Base-by-base conservation (phyloP, 2,329 filamentous ascomycete genomes). In the Aschersonia sp. region DNA sequence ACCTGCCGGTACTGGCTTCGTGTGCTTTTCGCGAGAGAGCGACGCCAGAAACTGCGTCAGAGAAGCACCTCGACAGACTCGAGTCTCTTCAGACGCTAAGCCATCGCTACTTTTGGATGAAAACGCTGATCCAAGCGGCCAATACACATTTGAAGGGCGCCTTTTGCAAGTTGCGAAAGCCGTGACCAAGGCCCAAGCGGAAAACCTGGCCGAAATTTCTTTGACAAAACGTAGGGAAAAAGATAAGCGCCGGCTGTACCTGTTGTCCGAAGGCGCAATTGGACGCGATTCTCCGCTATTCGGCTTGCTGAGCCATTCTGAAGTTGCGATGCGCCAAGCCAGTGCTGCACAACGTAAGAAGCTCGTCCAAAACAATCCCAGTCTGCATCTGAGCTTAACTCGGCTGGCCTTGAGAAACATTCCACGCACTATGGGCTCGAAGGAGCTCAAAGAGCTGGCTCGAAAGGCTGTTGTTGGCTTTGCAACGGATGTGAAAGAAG, bases 391-490 rank as follows among this genome's bases (percentile, higher is more conserved):
- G 47, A 92, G 85, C 63, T 72, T 98, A 46, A 95, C 88, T 6
- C 85, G 92, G 57, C 78, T 98, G 33, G 90, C 90, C 1, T 71
- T 98, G 48, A 86, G 92, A 56, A 98, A 98, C 61, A 75, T 98
- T 5, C 92, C 92, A 3, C 81, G 85, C 52, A 81, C 83, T 59
- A 73, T 96, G 53, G 82, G 76, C 30, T 85, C 86, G 30, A 97
- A 94, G 64, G 85, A 87, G 47, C 74, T 98, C 46, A 98, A 98
- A 63, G 83, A 86, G 42, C 76, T 98, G 43, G 92, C 92, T 9
- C 80, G 92, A 54, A 79, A 92, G 63, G 92, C 87, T n/a, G 79
- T 96, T 10, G 92, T 97, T 45, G 89, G 87, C 1, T 98, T 98
- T 58, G 89, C 92, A 41, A 84, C 75, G 51, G 92, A 98, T 57